phyloP scores from a whole-genome alignment of 495 filamentous ascomycete genomes.

The Penicillium dipodomyicola region DNA sequence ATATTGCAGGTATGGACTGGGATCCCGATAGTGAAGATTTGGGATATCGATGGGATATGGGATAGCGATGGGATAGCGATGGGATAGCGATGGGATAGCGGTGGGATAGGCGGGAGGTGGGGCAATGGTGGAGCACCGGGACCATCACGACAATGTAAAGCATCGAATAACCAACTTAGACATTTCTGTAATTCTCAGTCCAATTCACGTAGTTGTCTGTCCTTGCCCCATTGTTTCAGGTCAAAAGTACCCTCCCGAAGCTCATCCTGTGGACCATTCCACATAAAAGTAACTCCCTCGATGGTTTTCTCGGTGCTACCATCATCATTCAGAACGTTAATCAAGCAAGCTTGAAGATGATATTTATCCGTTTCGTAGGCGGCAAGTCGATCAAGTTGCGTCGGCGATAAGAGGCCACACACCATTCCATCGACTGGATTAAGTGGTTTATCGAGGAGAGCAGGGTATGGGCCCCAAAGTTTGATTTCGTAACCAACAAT shows the following conservation, averaged over 20 bases:
- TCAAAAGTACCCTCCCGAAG: conserved; percentile 16
- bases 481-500: conserved; percentile 14
- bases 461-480: conserved; percentile 20
- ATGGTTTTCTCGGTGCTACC: conserved; percentile 10
- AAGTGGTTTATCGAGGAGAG: conserved; percentile 10
- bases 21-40: too few species aligned
- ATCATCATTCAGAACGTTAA: conserved; percentile 14
- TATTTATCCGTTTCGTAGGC: conserved; percentile 20
- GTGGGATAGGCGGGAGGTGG: too few species aligned
- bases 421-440: conserved; percentile 13
- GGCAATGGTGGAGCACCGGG: too few species aligned
- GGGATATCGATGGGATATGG: too few species aligned
- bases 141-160: too few species aligned
- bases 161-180: too few species aligned
- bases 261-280: conserved; percentile 17
- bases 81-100: too few species aligned
- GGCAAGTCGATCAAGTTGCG: conserved; percentile 15
- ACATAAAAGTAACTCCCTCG: conserved; percentile 16
- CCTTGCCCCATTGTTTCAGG: conserved; percentile 18
- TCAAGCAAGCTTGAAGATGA: conserved; percentile 13
- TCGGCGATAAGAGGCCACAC: conserved; percentile 12
- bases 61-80: too few species aligned
- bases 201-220: conserved; percentile 8
- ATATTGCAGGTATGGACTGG: neutral
- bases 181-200: neutral